phyloP scores from a whole-genome alignment of 768 basidiomycete species.

The Gloeopeniophorella convolvens region DNA sequence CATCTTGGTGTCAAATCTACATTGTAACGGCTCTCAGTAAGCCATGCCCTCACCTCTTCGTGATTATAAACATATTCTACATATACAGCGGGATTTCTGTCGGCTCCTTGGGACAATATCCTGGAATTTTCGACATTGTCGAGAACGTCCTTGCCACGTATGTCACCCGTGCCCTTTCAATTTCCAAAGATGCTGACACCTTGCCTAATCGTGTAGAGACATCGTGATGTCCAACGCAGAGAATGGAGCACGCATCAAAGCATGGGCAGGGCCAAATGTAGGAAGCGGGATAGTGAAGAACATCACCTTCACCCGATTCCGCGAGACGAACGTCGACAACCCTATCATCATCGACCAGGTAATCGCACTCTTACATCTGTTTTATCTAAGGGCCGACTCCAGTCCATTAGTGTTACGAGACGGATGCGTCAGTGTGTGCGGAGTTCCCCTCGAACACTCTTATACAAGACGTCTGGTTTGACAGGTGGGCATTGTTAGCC shows the following conservation, averaged over 20 bases:
- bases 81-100: constrained; percentile 46
- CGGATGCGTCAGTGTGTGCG: constrained; percentile 40
- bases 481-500: constrained; percentile 40
- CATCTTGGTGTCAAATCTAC: constrained; percentile 47
- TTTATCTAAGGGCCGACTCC: not conserved
- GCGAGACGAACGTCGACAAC: constrained; percentile 48
- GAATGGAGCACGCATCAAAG: constrained; percentile 65
- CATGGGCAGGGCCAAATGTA: constrained; percentile 54
- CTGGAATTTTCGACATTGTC: constrained; percentile 48
- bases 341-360: constrained; percentile 57
- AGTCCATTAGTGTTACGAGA: constrained; percentile 41
- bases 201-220: constrained; percentile 34
- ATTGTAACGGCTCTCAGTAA: constrained; percentile 55
- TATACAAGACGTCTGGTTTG: constrained; percentile 54
- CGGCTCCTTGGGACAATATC: constrained; percentile 53
- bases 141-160: constrained; percentile 50
- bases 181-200: not conserved
- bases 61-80: no score
- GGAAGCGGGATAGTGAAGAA: constrained; percentile 54
- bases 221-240: constrained; percentile 55
- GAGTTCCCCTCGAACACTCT: constrained; percentile 48
- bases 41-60: no score
- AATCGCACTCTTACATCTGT: not conserved
- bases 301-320: constrained; percentile 46
- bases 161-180: constrained; percentile 15